These are phyloP conservation scores for Nissolia schottii DNA, from an alignment of 306 rosid genomes.

Conservation along the genomic window DNA sequence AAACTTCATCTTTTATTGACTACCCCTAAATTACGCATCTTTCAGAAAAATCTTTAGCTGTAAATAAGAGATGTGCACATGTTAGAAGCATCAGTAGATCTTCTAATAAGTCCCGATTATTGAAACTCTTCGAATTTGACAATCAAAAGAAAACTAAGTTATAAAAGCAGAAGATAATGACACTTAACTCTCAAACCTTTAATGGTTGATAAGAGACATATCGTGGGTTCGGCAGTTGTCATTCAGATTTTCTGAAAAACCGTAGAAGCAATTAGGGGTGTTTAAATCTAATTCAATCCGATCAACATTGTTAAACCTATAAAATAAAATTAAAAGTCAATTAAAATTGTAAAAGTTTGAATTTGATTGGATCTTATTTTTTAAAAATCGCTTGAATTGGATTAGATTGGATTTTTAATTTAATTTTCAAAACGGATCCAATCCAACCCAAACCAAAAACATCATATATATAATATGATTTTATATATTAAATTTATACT, in stretches of 20 bases:
- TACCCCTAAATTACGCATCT: background rate
- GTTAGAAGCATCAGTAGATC: background rate
- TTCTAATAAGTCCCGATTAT: background rate
- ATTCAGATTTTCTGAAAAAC: background rate
- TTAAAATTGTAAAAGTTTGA: too few relatives aligned
- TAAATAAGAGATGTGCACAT: background rate
- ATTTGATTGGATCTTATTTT: too few relatives aligned
- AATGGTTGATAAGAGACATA: background rate
- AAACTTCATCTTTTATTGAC: background rate
- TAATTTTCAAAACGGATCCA: too few relatives aligned
- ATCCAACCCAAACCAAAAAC: too few relatives aligned
- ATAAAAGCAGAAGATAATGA: background rate
- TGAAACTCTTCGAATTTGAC: background rate
- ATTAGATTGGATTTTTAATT: too few relatives aligned
- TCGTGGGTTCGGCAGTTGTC: background rate
- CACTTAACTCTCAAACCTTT: constrained; percentile 1
- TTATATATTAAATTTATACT: too few relatives aligned
- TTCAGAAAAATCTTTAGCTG: background rate
- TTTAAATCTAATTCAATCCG: too few relatives aligned
- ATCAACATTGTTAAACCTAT: too few relatives aligned
- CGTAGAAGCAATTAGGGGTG: too few relatives aligned
- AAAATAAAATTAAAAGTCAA: too few relatives aligned
- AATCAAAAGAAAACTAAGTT: background rate
- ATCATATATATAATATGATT: too few relatives aligned
- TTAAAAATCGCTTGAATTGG: too few relatives aligned